A percentile compares a stretch with the other conserved stretches of the same genome.
Conservation (phyloP, 176 grass and related monocot species). For the Hordeum marinum region DNA sequence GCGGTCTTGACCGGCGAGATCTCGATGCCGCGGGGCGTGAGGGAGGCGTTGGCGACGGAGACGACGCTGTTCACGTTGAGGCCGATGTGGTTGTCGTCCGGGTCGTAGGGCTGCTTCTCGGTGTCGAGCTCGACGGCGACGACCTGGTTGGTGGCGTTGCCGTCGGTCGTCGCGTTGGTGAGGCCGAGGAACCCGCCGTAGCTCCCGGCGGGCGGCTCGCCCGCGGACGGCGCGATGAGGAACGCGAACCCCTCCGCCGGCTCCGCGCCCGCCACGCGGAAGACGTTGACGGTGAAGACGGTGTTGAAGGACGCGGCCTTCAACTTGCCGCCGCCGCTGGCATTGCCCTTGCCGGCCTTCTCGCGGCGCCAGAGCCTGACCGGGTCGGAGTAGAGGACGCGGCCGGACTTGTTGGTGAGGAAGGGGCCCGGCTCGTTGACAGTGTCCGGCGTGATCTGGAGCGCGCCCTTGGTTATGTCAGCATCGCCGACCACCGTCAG, state of each 20-base stretch:
- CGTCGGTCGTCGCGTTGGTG: conserved; percentile 51
- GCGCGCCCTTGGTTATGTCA: conserved; percentile 36
- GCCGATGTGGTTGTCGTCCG: conserved; percentile 82
- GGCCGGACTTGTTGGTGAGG: conserved; percentile 64
- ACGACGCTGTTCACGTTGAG: conserved; percentile 74
- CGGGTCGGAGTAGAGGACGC: conserved; percentile 36
- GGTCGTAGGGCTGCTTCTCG: conserved; percentile 58
- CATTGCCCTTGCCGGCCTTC: not conserved
- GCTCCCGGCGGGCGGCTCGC: conserved; percentile 32
- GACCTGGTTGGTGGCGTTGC: conserved; percentile 45
- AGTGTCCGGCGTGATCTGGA: conserved; percentile 81
- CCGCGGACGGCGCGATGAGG: conserved; percentile 35
- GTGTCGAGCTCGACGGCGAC: conserved; percentile 93
- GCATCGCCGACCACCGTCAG: conserved; percentile 40
- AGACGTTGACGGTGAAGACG: conserved; percentile 70
- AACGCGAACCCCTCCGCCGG: conserved; percentile 84
- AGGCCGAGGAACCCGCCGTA: conserved; percentile 60
- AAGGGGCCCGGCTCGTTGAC: conserved; percentile 3
- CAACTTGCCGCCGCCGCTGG: not conserved
- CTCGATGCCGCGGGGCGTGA: conserved; percentile 44
- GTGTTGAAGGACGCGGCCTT: conserved; percentile 63
- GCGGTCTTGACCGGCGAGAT: conserved; percentile 31
- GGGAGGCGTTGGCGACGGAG: conserved; percentile 36
- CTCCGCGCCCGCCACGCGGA: not conserved
- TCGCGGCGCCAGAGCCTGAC: conserved; percentile 54